Base-by-base conservation (phyloP, 2,329 filamentous ascomycete genomes). In the Scleromitrula shiraiana region DNA sequence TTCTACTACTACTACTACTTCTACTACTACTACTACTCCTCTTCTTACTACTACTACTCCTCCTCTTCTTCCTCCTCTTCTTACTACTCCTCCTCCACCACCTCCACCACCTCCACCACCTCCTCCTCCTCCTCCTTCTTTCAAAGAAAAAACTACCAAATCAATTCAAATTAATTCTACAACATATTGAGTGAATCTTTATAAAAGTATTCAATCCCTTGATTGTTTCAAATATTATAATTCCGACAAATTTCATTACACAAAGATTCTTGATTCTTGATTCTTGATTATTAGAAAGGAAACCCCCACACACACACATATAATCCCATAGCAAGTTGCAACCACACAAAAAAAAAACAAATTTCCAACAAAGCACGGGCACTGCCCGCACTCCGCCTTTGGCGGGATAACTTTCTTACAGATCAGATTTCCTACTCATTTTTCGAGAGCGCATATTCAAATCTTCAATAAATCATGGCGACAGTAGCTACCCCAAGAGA, bases 401-500 rank as follows among this genome's bases (percentile, higher is more conserved):
- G 50, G 53, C 53, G 52, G 56, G 49, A 33, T 32, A 32, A n/a
- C n/a, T n/a, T 47, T 45, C 36, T 26, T 44, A 44, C 26, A 39
- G 42, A 43, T 36, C 33, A 22, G 3, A 29, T 7, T 50, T 46
- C 24, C 44, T 24, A 49, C 29, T 22, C 22, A 42, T 17, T 35
- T 27, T 52, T 43, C 42, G 39, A 17, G 20, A 45, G 41, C 44
- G 23, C 49, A 17, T 35, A 19, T 39, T 23, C 35, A 26, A 19
- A 36, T 38, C 46, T 29, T 41, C n/a, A 30, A 30, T 33, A 40
- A 41, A 57, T 37, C 46, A 64, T 64, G 62, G 55, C 58, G 15
- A 58, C 59, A 7, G 54, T 61, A 46, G 57, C 49, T 40, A 42
- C 52, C 24, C 54, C 55, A 20, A 47, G 56, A 53, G 58, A 59